Evolutionary conservation across 2,329 filamentous ascomycete species (phyloP).

Genomic region (Fusarium robinianum): DNA sequence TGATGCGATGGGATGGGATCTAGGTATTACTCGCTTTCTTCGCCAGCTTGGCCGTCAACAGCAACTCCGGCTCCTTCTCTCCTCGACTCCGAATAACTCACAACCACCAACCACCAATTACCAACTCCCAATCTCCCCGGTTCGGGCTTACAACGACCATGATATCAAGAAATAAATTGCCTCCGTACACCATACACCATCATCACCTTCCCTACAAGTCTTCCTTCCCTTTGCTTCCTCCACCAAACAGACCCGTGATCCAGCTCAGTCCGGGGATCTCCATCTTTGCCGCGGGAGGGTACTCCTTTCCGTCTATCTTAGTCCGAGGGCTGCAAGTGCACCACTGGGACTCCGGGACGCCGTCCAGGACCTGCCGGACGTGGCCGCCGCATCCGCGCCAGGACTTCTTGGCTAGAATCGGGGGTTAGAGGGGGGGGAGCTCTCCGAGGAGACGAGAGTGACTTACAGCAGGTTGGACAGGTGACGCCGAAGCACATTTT

Average conservation of each 20-base stretch:
- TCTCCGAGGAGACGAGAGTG: not conserved
- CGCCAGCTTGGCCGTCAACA: no score
- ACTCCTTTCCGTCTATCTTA: constrained; percentile 50
- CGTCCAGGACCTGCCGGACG: constrained; percentile 49
- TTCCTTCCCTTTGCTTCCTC: constrained; percentile 25
- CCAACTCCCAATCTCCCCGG: no score
- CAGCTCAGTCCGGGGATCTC: constrained; percentile 47
- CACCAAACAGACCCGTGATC: constrained; percentile 39
- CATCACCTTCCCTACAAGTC: constrained; percentile 29
- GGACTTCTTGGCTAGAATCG: constrained; percentile 48
- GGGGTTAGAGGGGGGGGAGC: not conserved
- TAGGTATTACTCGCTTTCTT: no score
- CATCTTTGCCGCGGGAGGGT: constrained; percentile 50
- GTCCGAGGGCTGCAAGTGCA: constrained; percentile 53
- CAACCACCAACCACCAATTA: no score
- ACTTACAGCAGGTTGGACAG: constrained; percentile 50
- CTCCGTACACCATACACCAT: no score
- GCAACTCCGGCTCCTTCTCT: no score
- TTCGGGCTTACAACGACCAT: no score
- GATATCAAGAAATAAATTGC: no score
- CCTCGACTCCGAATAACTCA: no score
- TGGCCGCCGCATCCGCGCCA: constrained; percentile 57
- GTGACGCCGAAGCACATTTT: constrained; percentile 49
- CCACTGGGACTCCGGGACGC: constrained; percentile 51
- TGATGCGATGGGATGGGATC: no score